These are phyloP conservation scores for Aureobasidium lini DNA, from an alignment of 2,329 filamentous ascomycete genomes.

Conservation along the genomic window DNA sequence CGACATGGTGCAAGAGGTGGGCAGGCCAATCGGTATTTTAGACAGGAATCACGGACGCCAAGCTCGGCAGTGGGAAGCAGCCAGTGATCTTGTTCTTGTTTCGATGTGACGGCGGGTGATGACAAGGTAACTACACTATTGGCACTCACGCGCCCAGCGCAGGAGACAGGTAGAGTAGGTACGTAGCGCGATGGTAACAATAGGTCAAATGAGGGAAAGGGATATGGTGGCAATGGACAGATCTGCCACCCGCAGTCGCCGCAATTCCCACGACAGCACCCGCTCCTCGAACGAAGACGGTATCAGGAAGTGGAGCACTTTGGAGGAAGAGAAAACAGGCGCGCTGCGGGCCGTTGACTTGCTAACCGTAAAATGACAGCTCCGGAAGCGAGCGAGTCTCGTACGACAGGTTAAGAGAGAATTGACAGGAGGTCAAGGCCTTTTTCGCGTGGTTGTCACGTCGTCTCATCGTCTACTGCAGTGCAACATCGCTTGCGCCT, in stretches of 20 bases:
- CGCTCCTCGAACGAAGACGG: neutral
- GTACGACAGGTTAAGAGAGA: neutral
- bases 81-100: neutral
- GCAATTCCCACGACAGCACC: neutral
- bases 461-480: constrained; percentile 12
- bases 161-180: neutral
- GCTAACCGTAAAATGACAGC: constrained; percentile 4
- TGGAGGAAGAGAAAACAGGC: neutral
- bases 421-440: constrained; percentile 11
- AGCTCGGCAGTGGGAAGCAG: neutral
- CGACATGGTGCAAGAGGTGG: constrained; percentile 1
- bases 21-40: constrained; percentile 4
- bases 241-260: constrained; percentile 4
- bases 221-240: neutral
- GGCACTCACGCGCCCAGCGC: neutral
- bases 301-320: neutral
- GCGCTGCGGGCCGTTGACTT: constrained; percentile 1
- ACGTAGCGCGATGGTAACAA: neutral
- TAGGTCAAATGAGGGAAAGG: neutral
- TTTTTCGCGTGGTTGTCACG: constrained; percentile 10
- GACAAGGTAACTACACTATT: neutral
- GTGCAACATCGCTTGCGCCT: constrained; percentile 7
- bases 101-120: constrained; percentile 7
- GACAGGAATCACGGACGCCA: neutral
- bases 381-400: constrained; percentile 11